Evolutionary conservation across 2,329 filamentous ascomycete species (phyloP), one percentile per base, ranked within the genome.

Genomic region (Simplicillium sp.): DNA sequence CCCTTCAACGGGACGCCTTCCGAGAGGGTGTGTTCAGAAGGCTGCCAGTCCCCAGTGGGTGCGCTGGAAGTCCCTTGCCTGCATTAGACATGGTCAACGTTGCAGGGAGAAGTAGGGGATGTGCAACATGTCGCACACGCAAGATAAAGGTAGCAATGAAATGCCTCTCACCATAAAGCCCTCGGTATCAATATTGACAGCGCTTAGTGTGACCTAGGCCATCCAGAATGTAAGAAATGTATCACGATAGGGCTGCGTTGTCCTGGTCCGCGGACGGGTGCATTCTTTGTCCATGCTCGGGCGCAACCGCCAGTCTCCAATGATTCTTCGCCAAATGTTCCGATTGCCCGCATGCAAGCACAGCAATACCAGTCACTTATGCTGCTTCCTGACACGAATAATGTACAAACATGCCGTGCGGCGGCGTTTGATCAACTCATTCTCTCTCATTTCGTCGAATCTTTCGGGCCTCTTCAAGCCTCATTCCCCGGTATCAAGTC

Each of bases 101-200:
- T 20, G 29, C 46, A n/a, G 46, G 46, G 6, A 40, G 44, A 40
- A 48, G 46, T 39, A 48, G 38, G 42, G 46, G 46, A 14, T 48
- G 46, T 32, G 46, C 41, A 18, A 42, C 37, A 2, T 48, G 46
- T 37, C 46, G 46, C 13, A 32, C 31, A 12, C 41, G 41, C 17
- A 48, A 43, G 31, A 41, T 48, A 16, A 48, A 48, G 44, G 46
- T 46, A 29, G 9, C 36, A 29, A 16, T 14, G 17, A 11, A 17
- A 36, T 6, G 16, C 12, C 14, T 8, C n/a, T 7, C 28, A 7
- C 13, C 13, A 13, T 3, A 29, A 13, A 16, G 4, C 25, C 13
- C 29, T 31, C 6, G 17, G 4, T 15, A 33, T n/a, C 7, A 8
- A 5, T 40, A 16, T 18, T 18, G 34, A 12, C 9, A 7, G 12